phyloP scores from a whole-genome alignment of 148 eudicot genomes.

The Chenopodium quinoa region DNA sequence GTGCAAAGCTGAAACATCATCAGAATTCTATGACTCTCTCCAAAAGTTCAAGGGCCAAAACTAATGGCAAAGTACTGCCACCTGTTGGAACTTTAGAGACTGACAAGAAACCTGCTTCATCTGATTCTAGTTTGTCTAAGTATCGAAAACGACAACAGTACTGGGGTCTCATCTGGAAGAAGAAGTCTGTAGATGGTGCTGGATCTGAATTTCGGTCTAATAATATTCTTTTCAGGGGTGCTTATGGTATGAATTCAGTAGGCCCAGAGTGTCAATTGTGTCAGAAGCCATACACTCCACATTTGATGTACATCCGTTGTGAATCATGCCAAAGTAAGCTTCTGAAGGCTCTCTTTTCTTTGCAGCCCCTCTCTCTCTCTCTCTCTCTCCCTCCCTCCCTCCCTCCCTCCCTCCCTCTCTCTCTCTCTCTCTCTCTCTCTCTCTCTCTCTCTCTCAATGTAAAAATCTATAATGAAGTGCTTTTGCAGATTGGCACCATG shows the following conservation, averaged over 20 bases:
- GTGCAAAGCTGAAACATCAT: conserved; percentile 25
- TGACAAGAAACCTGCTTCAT: conserved; percentile 36
- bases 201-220: conserved; percentile 57
- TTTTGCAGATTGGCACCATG: conserved; percentile 90
- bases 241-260: conserved; percentile 25
- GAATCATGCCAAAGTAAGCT: conserved; percentile 67
- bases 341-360: background rate
- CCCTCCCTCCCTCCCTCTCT: too few relatives aligned
- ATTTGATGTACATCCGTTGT: conserved; percentile 68
- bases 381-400: too few relatives aligned
- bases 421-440: too few relatives aligned
- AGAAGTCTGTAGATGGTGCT: conserved; percentile 43
- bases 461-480: conserved; percentile 1
- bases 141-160: conserved; percentile 28
- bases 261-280: conserved; percentile 58
- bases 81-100: conserved; percentile 32
- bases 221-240: conserved; percentile 52
- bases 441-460: background rate
- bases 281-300: conserved; percentile 50
- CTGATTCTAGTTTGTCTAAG: conserved; percentile 33
- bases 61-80: conserved; percentile 26
- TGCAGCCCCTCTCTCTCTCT: too few relatives aligned
- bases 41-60: conserved; percentile 33
- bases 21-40: conserved; percentile 25
- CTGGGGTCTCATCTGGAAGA: conserved; percentile 83